These are phyloP conservation scores for Leucocoprinus sp. DNA, from an alignment of 768 basidiomycete species.

Conservation along the genomic window DNA sequence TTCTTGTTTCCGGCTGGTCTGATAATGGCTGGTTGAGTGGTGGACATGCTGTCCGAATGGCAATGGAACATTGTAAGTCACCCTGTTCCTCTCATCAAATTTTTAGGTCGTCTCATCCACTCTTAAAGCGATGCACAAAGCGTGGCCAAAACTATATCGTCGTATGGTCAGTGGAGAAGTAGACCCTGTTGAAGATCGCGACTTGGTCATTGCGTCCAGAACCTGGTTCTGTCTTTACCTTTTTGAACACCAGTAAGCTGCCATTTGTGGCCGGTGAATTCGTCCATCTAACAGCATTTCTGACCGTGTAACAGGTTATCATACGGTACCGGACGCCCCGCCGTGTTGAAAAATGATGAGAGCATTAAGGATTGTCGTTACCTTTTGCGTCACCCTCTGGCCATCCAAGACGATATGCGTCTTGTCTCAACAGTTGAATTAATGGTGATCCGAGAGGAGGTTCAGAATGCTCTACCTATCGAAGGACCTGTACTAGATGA, in stretches of 20 bases:
- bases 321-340: slow-evolving; percentile 90
- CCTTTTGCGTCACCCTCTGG: slow-evolving; percentile 77
- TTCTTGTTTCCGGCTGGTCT: slow-evolving; percentile 89
- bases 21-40: slow-evolving; percentile 95
- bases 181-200: slow-evolving; percentile 55
- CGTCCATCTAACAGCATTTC: background rate
- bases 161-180: slow-evolving; percentile 68
- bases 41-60: slow-evolving; percentile 96
- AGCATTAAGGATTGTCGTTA: slow-evolving; percentile 76
- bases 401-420: slow-evolving; percentile 91
- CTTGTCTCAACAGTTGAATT: slow-evolving; percentile 92
- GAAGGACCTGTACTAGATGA: slow-evolving; percentile 67
- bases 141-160: slow-evolving; percentile 76
- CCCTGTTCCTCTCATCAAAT: slow-evolving; percentile 1
- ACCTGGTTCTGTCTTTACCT: slow-evolving; percentile 93
- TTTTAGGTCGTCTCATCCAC: background rate
- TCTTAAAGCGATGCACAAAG: slow-evolving; percentile 72
- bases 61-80: slow-evolving; percentile 78
- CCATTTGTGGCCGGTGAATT: background rate
- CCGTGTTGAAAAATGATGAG: slow-evolving; percentile 88
- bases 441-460: slow-evolving; percentile 80
- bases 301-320: slow-evolving; percentile 57
- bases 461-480: slow-evolving; percentile 74
- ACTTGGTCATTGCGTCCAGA: slow-evolving; percentile 73
- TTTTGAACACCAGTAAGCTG: slow-evolving; percentile 85